A percentile compares a stretch with the other conserved stretches of the same genome.
phyloP scores from a whole-genome alignment of 495 filamentous ascomycete genomes.

The Lentithecium fluviatile region DNA sequence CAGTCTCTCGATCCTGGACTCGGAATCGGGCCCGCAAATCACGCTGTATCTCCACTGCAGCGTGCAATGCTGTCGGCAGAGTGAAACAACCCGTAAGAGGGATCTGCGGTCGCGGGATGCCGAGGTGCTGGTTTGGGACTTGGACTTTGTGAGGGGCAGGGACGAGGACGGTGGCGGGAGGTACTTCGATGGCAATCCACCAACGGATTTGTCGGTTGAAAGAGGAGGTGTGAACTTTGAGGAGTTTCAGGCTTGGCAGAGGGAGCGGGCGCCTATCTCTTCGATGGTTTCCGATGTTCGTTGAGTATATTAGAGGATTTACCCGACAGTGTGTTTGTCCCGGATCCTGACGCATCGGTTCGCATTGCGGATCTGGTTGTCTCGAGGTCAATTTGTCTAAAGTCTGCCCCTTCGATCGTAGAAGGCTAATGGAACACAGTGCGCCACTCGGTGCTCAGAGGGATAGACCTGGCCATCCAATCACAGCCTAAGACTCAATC shows the following conservation, averaged over 20 bases:
- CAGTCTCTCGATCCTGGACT: not conserved
- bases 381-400: too few relatives aligned
- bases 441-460: too few relatives aligned
- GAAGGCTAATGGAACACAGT: too few relatives aligned
- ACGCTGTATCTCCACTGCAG: slow-evolving; percentile 3
- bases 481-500: too few relatives aligned
- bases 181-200: not conserved
- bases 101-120: not conserved
- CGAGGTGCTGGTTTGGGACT: not conserved
- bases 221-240: slow-evolving; percentile 1
- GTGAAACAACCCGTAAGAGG: not conserved
- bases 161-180: too few relatives aligned
- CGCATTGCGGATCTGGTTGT: too few relatives aligned
- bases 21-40: not conserved
- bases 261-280: slow-evolving; percentile 3
- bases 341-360: too few relatives aligned
- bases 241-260: slow-evolving; percentile 4
- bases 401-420: too few relatives aligned
- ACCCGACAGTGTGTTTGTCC: too few relatives aligned
- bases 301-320: not conserved
- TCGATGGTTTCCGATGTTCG: not conserved
- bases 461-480: too few relatives aligned
- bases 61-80: not conserved
- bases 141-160: not conserved
- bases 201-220: not conserved